Evolutionary conservation across 768 basidiomycete species (phyloP).

Genomic region (Tulasnella calospora): DNA sequence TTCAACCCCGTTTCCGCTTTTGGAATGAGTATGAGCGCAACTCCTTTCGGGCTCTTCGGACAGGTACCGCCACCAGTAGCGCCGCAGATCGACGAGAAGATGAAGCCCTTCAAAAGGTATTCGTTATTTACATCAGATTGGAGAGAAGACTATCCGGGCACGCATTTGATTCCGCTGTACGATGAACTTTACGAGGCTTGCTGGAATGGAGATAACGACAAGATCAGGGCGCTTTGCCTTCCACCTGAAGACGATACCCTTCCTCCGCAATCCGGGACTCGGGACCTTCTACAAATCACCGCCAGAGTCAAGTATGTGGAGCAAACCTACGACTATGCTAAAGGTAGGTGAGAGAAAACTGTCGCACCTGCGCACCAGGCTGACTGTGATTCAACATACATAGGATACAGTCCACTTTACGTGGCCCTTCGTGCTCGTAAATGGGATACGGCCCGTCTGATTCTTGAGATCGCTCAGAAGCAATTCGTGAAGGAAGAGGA

Average conservation of each 20-base stretch:
- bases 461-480: slow-evolving; percentile 53
- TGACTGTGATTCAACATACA: not conserved
- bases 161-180: slow-evolving; percentile 41
- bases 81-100: not conserved
- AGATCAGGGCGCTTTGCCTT: slow-evolving; percentile 51
- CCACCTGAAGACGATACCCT: slow-evolving; percentile 37
- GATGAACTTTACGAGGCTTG: slow-evolving; percentile 57
- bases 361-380: not conserved
- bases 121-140: not conserved
- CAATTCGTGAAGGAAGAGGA: slow-evolving; percentile 44
- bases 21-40: slow-evolving; percentile 37
- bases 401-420: slow-evolving; percentile 42
- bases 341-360: slow-evolving; percentile 32
- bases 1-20: slow-evolving; percentile 30
- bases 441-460: slow-evolving; percentile 54
- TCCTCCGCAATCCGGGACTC: not conserved
- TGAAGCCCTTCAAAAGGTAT: not conserved
- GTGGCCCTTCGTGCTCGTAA: slow-evolving; percentile 48
- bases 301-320: not conserved
- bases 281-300: slow-evolving; percentile 16
- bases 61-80: slow-evolving; percentile 34
- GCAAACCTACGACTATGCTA: slow-evolving; percentile 30
- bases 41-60: slow-evolving; percentile 44
- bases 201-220: slow-evolving; percentile 48
- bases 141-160: slow-evolving; percentile 29